Conservation (phyloP, 805 yeast genomes). For the Starmerella asiatica region DNA sequence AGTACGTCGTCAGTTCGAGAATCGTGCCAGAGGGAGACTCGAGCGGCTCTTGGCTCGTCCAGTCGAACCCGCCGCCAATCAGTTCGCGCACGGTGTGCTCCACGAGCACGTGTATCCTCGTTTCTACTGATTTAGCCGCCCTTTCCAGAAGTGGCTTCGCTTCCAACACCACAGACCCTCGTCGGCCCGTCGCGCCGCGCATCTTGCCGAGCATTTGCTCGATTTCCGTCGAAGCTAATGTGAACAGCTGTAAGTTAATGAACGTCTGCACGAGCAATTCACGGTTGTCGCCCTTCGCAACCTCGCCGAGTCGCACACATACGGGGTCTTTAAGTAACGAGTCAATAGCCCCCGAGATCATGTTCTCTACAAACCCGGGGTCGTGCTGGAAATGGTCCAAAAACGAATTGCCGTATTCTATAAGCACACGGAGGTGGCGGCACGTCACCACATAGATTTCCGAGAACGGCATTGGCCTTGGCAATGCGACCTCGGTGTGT, state of each 20-base stretch:
- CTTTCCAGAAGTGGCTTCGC: conserved; percentile 44
- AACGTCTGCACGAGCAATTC: conserved; percentile 83
- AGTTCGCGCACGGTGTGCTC: conserved; percentile 69
- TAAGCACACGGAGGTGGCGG: conserved; percentile 52
- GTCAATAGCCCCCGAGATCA: conserved; percentile 52
- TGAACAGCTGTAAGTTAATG: conserved; percentile 76
- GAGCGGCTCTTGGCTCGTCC: conserved; percentile 40
- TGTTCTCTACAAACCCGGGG: conserved; percentile 44
- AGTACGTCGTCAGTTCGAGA: conserved; percentile 70
- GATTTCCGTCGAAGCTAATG: conserved; percentile 58
- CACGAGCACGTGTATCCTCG: conserved; percentile 65
- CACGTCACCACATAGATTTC: conserved; percentile 80
- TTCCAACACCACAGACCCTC: conserved; percentile 34
- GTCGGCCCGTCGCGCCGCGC: conserved; percentile 25
- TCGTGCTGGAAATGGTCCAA: conserved; percentile 50
- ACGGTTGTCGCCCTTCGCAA: conserved; percentile 58
- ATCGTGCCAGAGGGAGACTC: conserved; percentile 59
- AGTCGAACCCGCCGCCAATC: conserved; percentile 74
- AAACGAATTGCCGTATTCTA: conserved; percentile 52
- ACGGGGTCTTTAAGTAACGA: conserved; percentile 53
- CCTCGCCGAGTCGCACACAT: conserved; percentile 45
- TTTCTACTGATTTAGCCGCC: conserved; percentile 61
- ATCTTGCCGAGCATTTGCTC: conserved; percentile 31
- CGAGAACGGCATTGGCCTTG: conserved; percentile 71
- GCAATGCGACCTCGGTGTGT: conserved; percentile 30